Conservation (phyloP, 2,329 filamentous ascomycete genomes). For the Thermomyces lanuginosus region DNA sequence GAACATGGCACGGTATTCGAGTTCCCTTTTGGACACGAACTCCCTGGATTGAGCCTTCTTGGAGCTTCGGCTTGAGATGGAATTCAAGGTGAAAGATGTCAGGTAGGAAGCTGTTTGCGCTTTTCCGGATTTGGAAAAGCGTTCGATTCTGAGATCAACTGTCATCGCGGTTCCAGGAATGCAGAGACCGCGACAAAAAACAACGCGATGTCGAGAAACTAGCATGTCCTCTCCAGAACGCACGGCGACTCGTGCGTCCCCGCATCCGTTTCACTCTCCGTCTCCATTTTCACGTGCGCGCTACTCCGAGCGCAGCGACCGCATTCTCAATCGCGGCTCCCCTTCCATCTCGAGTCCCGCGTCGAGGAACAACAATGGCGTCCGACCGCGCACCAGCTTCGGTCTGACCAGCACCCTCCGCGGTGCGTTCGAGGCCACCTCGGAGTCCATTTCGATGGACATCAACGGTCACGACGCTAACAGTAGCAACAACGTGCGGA, state of each 20-base stretch:
- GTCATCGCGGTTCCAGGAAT: background rate
- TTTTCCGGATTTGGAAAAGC: slow-evolving; percentile 1
- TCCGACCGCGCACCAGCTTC: slow-evolving; percentile 17
- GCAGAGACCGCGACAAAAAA: slow-evolving; percentile 6
- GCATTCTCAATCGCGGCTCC: slow-evolving; percentile 10
- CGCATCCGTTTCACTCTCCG: slow-evolving; percentile 4
- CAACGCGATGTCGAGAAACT: slow-evolving; percentile 3
- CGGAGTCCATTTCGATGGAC: slow-evolving; percentile 14
- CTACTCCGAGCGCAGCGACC: slow-evolving; percentile 11
- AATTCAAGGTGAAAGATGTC: background rate
- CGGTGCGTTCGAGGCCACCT: slow-evolving; percentile 23
- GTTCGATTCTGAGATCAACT: background rate
- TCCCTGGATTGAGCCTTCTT: no score
- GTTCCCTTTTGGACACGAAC: no score
- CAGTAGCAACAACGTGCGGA: slow-evolving; percentile 10
- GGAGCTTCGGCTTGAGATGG: no score
- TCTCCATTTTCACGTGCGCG: slow-evolving; percentile 19
- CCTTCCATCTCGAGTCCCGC: slow-evolving; percentile 15
- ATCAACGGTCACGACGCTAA: no score
- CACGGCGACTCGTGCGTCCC: slow-evolving; percentile 12
- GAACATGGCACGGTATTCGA: background rate
- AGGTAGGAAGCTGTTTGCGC: slow-evolving; percentile 1
- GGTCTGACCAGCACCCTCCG: slow-evolving; percentile 23
- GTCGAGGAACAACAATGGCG: slow-evolving; percentile 14
- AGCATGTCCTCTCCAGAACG: slow-evolving; percentile 20